Conservation (phyloP, 2,329 filamentous ascomycete species). For the Stagonosporopsis cucurbitacearum region DNA sequence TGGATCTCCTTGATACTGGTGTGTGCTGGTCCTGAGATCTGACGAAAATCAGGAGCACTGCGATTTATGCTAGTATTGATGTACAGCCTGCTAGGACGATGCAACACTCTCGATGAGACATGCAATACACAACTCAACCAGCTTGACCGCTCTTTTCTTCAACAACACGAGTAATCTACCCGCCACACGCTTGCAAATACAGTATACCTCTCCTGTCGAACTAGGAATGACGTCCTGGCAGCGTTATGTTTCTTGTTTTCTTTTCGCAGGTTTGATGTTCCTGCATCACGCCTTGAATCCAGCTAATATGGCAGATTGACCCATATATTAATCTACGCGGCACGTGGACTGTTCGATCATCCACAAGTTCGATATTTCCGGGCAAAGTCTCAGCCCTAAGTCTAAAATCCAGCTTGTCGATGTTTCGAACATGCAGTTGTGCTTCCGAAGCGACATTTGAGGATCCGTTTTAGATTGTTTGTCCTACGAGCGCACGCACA, state of each 20-base stretch:
- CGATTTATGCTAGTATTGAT: no score
- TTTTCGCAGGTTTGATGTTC: slow-evolving; percentile 14
- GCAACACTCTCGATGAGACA: no score
- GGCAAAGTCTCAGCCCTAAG: neutral
- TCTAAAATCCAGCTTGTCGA: neutral
- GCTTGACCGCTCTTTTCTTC: no score
- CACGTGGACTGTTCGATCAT: slow-evolving; percentile 25
- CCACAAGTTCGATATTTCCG: slow-evolving; percentile 16
- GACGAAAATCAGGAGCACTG: no score
- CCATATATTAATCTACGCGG: slow-evolving; percentile 44
- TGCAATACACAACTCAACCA: no score
- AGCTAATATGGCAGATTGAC: slow-evolving; percentile 37
- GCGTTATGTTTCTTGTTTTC: slow-evolving; percentile 10
- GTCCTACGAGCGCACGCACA: slow-evolving; percentile 22
- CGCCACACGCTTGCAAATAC: neutral
- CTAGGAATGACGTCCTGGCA: neutral
- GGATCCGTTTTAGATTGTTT: slow-evolving; percentile 33
- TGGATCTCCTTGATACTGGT: no score
- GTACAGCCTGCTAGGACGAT: no score
- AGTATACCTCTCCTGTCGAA: neutral
- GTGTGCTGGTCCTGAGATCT: no score
- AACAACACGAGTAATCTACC: neutral
- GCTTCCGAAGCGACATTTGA: slow-evolving; percentile 19
- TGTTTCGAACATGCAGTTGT: slow-evolving; percentile 6
- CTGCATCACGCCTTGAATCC: slow-evolving; percentile 20